These are phyloP conservation scores for Pseudocercospora fijiensis DNA, from an alignment of 2,329 filamentous ascomycete species.

Conservation along the genomic window DNA sequence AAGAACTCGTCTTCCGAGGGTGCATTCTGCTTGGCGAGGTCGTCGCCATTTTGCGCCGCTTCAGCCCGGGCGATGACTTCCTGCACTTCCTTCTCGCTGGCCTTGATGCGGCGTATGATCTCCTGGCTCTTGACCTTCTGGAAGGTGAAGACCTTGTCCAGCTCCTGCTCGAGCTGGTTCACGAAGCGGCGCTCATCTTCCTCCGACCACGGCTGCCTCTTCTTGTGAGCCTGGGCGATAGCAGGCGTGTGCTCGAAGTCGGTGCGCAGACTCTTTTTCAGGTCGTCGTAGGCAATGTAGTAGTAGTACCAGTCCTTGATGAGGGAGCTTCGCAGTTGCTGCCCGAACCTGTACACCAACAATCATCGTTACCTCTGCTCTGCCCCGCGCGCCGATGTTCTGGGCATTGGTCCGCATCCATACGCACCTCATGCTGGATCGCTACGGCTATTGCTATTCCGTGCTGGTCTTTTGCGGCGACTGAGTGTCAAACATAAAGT, in stretches of 20 bases:
- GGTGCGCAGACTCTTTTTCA: conserved; percentile 82
- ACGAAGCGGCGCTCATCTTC: conserved; percentile 91
- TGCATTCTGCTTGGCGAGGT: conserved; percentile 40
- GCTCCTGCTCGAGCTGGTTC: conserved; percentile 78
- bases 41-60: conserved; percentile 45
- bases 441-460: no score
- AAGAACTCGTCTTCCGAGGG: conserved; percentile 91
- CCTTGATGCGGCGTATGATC: conserved; percentile 84
- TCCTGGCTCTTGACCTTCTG: conserved; percentile 97
- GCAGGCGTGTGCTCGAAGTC: conserved; percentile 58
- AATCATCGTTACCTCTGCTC: neutral
- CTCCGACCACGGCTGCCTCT: conserved; percentile 71
- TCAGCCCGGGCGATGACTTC: conserved; percentile 74
- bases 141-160: conserved; percentile 97
- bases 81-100: conserved; percentile 83
- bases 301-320: conserved; percentile 98
- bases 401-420: neutral
- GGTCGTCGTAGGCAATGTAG: conserved; percentile 95
- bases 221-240: conserved; percentile 38
- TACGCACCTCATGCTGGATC: conserved; percentile 18
- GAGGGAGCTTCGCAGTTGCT: conserved; percentile 91
- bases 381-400: conserved; percentile 2
- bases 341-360: conserved; percentile 68
- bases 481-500: neutral
- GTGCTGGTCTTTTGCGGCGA: neutral